Evolutionary conservation across 352 stramenopile species (phyloP).

Genomic region (Phytophthora megakarya): DNA sequence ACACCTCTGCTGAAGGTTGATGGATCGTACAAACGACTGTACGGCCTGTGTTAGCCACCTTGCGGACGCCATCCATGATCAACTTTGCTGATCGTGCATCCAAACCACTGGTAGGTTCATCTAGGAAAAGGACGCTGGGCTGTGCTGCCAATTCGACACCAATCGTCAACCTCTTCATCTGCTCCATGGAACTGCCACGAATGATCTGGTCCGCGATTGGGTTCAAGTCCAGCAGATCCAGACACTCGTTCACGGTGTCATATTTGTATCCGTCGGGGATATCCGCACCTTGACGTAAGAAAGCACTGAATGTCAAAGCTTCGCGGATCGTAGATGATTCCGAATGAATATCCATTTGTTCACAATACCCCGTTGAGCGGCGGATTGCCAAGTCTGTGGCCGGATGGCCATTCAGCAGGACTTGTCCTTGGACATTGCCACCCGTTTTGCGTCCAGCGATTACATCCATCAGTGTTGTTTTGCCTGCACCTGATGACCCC

Average conservation of each 20-base stretch:
- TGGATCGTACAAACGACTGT: slow-evolving; percentile 21
- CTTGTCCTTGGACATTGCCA: slow-evolving; percentile 14
- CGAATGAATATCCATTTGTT: slow-evolving; percentile 25
- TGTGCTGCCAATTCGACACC: slow-evolving; percentile 18
- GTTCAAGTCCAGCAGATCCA: slow-evolving; percentile 14
- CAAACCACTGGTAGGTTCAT: slow-evolving; percentile 23
- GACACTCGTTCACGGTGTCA: slow-evolving; percentile 11
- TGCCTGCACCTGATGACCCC: slow-evolving; percentile 22
- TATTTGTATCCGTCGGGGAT: slow-evolving; percentile 17
- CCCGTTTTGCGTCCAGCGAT: slow-evolving; percentile 22
- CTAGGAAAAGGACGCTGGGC: slow-evolving; percentile 22
- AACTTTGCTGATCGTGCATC: slow-evolving; percentile 23
- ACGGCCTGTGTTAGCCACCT: slow-evolving; percentile 14
- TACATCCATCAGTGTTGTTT: slow-evolving; percentile 29
- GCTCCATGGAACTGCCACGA: slow-evolving; percentile 24
- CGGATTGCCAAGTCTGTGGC: slow-evolving; percentile 18
- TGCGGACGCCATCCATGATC: slow-evolving; percentile 28
- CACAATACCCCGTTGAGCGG: slow-evolving; percentile 19
- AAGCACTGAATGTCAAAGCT: slow-evolving; percentile 18
- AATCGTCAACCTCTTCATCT: slow-evolving; percentile 28
- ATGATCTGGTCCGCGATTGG: slow-evolving; percentile 27
- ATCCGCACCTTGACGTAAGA: slow-evolving; percentile 14
- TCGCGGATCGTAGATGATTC: slow-evolving; percentile 19
- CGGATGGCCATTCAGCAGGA: slow-evolving; percentile 17
- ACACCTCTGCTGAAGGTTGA: slow-evolving; percentile 20